Conservation (phyloP, 306 rosid genomes). For the Acacia acuminata region DNA sequence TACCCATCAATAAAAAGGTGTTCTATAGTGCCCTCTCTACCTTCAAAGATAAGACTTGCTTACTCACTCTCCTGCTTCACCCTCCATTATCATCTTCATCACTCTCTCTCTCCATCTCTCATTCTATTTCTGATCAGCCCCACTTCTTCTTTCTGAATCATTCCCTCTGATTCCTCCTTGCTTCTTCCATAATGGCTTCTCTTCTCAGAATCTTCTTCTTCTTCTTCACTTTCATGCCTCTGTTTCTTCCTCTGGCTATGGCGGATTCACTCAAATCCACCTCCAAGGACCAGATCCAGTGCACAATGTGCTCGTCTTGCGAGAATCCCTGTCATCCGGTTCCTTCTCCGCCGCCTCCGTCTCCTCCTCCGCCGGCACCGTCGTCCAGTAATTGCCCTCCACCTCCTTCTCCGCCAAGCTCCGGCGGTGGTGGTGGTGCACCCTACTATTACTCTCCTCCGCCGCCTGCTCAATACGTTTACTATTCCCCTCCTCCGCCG, state of each 20-base stretch:
- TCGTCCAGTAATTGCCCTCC: slow-evolving; percentile 61
- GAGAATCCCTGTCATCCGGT: slow-evolving; percentile 69
- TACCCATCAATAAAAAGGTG: not conserved
- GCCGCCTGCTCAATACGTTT: slow-evolving; percentile 51
- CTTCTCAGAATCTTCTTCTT: not conserved
- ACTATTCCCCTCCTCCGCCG: slow-evolving; percentile 74
- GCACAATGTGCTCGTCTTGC: slow-evolving; percentile 92
- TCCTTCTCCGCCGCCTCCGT: slow-evolving; percentile 60
- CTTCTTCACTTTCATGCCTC: not conserved
- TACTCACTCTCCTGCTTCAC: not conserved
- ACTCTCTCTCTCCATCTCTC: not conserved
- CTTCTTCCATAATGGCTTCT: slow-evolving; percentile 27
- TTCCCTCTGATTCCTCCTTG: not conserved
- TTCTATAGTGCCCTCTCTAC: not conserved
- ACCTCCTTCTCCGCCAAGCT: slow-evolving; percentile 60
- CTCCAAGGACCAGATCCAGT: slow-evolving; percentile 73
- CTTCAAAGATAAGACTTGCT: not conserved
- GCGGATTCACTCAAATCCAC: slow-evolving; percentile 30
- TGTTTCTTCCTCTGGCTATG: slow-evolving; percentile 19
- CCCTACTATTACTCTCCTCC: slow-evolving; percentile 66
- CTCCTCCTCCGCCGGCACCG: slow-evolving; percentile 38
- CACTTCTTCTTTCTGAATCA: not conserved
- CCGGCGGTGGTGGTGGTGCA: slow-evolving; percentile 40
- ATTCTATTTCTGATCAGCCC: not conserved
- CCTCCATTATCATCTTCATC: not conserved